Percentiles rank a stretch among this genome's conserved stretches.
These are phyloP conservation scores for Lumnitzera racemosa DNA, from an alignment of 345 rosid species.

Conservation along the genomic window DNA sequence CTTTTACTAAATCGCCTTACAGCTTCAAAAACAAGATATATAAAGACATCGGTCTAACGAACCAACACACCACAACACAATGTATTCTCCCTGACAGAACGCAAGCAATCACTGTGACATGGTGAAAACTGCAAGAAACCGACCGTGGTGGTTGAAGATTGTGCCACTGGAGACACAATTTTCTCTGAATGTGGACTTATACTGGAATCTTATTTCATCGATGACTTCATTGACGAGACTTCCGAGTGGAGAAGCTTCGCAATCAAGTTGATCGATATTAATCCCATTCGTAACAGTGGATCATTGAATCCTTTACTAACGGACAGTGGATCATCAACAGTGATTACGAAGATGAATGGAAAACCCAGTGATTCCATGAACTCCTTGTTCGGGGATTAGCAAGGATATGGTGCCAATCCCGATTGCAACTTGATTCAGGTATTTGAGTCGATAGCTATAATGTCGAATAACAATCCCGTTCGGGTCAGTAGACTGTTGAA, in stretches of 20 bases:
- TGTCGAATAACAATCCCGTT: constrained; percentile 26
- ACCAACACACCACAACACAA: too few species aligned
- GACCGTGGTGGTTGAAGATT: too few species aligned
- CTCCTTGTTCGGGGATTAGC: constrained; percentile 24
- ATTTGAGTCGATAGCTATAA: constrained; percentile 28
- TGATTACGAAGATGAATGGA: constrained; percentile 26
- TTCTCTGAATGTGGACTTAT: constrained; percentile 35
- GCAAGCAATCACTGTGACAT: too few species aligned
- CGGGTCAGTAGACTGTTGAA: too few species aligned
- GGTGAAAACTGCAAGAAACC: too few species aligned
- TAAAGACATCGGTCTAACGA: too few species aligned
- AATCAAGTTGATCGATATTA: constrained; percentile 23
- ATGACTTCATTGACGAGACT: constrained; percentile 11
- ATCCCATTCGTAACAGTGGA: constrained; percentile 41
- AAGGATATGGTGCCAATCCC: constrained; percentile 27
- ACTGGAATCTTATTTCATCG: constrained; percentile 32
- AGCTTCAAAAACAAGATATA: too few species aligned
- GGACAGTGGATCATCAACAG: constrained; percentile 34
- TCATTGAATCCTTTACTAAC: constrained; percentile 34
- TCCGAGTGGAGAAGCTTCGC: constrained; percentile 44
- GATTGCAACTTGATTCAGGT: constrained; percentile 30
- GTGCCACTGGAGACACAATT: constrained; percentile 32
- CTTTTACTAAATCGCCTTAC: too few species aligned
- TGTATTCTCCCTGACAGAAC: too few species aligned
- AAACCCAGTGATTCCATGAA: constrained; percentile 18